Base-by-base conservation (phyloP, 2,329 filamentous ascomycete species). In the Fusarium pseudocircinatum region DNA sequence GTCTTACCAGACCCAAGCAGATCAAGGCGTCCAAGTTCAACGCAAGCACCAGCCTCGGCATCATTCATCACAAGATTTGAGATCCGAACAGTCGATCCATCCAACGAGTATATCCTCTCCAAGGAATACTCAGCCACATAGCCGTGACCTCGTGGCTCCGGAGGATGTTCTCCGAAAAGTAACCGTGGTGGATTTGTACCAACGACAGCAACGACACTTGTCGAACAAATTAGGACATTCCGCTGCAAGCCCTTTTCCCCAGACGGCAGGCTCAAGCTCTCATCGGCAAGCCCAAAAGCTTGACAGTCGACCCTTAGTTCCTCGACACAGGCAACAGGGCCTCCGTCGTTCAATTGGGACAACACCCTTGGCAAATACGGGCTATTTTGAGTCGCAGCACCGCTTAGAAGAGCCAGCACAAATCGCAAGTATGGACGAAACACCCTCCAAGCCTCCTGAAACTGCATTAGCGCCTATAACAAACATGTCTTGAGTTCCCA, bases 191-290 rank as follows among this genome's bases (percentile, higher is more conserved):
- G 47, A 58, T 9, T 64, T 69, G 20, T 74, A 71, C 26, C 67
- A 73, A 34, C 73, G 73, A 30, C 74, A 73, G 39, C 61, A 74
- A 34, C 70, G 68, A 36, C 75, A 77, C 22, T 49, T 75, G 37
- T 36, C 74, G 15, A 72, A 56, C 14, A 72, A 76, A 28, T 62
- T 74, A 30, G 60, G 67, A 4, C 70, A 74, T 32, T 28, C 63
- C 3, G 24, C 67, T 8, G 53, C 46, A 14, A 43, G 56, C 13
- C 60, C 62, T n/a, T 72, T 75, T 49, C 57, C 68, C 26, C 69
- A 58, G 36, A 59, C 46, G 49, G 69, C 59, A 39, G 54, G 46
- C 16, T 57, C 70, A 26, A 69, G 44, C 43, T 58, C 60, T 12
- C 58, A 63, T n/a, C 36, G 32, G 30, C 73, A 75, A 24, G 75